Conservation (phyloP, 768 basidiomycete species). For the Scleroderma bovista region DNA sequence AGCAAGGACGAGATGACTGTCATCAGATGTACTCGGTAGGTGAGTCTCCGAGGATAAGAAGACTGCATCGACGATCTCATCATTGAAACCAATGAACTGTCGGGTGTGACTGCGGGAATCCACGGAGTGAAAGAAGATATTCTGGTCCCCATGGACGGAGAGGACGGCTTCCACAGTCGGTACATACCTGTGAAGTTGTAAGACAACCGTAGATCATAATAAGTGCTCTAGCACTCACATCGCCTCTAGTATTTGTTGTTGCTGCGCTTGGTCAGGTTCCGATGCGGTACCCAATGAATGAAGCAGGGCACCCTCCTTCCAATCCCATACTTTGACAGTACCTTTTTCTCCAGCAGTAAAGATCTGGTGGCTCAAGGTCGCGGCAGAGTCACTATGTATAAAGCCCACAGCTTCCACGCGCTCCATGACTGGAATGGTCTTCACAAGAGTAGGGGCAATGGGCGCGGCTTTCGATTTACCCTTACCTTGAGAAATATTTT, state of each 20-base stretch:
- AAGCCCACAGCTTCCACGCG: slow-evolving; percentile 85
- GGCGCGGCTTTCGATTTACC: slow-evolving; percentile 45
- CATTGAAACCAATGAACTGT: slow-evolving; percentile 95
- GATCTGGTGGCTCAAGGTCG: slow-evolving; percentile 47
- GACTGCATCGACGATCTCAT: slow-evolving; percentile 89
- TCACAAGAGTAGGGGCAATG: slow-evolving; percentile 54
- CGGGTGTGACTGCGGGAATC: slow-evolving; percentile 56
- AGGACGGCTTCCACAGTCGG: slow-evolving; percentile 59
- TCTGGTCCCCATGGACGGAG: slow-evolving; percentile 93
- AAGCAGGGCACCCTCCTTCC: slow-evolving; percentile 53
- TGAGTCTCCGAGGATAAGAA: slow-evolving; percentile 55
- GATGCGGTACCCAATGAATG: slow-evolving; percentile 49
- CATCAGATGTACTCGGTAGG: slow-evolving; percentile 26
- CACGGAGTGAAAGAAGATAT: slow-evolving; percentile 88
- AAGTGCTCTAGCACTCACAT: slow-evolving; percentile 52
- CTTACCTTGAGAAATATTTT: slow-evolving; percentile 27
- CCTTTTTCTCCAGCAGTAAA: slow-evolving; percentile 94
- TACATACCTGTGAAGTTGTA: slow-evolving; percentile 51
- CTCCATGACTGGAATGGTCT: slow-evolving; percentile 80
- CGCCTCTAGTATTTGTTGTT: slow-evolving; percentile 75
- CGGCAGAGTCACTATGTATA: slow-evolving; percentile 42
- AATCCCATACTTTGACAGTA: slow-evolving; percentile 81
- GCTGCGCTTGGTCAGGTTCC: slow-evolving; percentile 62
- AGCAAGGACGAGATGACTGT: slow-evolving; percentile 86
- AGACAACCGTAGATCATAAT: slow-evolving; percentile 9